Evolutionary conservation across 805 yeast species (phyloP).

Genomic region (Candida verbasci): DNA sequence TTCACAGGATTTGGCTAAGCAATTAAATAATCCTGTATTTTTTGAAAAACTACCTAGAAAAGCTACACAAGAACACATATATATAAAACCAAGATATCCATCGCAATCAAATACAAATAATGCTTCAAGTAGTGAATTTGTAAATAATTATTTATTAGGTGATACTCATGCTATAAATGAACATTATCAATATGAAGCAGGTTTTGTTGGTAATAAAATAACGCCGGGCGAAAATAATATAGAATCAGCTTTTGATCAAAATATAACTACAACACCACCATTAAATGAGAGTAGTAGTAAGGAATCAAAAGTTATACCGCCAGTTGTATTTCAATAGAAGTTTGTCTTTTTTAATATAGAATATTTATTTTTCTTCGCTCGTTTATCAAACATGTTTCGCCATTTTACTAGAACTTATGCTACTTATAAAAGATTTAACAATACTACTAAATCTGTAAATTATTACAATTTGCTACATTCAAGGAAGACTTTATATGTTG

Average conservation of each 20-base stretch:
- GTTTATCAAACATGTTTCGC: conserved; percentile 1
- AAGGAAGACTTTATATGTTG: conserved; percentile 30
- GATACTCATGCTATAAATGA: conserved; percentile 27
- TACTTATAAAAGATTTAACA: conserved; percentile 30
- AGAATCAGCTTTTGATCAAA: conserved; percentile 1
- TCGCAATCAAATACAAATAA: conserved; percentile 7
- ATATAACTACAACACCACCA: conserved; percentile 4
- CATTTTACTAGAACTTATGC: conserved; percentile 20
- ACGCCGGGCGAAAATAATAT: too few species aligned
- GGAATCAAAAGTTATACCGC: conserved; percentile 1
- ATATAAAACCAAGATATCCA: conserved; percentile 9
- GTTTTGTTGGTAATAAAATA: not conserved
- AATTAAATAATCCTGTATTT: conserved; percentile 29
- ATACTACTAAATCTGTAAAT: not conserved
- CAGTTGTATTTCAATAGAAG: conserved; percentile 3
- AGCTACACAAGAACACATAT: conserved; percentile 18
- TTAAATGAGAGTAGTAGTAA: conserved; percentile 2
- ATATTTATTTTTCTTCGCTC: not conserved
- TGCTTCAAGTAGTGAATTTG: conserved; percentile 25
- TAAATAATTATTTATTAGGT: conserved; percentile 11
- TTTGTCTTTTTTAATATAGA: too few species aligned
- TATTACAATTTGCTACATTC: conserved; percentile 16
- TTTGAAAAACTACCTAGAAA: conserved; percentile 37
- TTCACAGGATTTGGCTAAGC: conserved; percentile 29
- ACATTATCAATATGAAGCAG: conserved; percentile 22